Percentiles rank a stretch among this genome's conserved stretches.
Evolutionary conservation across 306 rosid species (phyloP).

Genomic region (Rosa lucieae): DNA sequence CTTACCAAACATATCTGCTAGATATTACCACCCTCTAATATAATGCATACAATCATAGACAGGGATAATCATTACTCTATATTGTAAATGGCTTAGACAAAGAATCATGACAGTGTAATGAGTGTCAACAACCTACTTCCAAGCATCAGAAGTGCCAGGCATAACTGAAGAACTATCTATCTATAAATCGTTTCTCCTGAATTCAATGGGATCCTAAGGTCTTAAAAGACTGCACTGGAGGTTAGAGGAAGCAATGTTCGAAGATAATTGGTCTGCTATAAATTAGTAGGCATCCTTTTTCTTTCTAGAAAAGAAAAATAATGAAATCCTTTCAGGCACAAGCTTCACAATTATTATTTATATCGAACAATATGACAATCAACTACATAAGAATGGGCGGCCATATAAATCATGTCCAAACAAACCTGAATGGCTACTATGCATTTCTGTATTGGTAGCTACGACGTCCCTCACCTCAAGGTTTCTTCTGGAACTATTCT

Average conservation of each 20-base stretch:
- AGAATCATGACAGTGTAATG: slow-evolving; percentile 2
- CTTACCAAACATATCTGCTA: background rate
- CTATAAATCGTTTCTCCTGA: background rate
- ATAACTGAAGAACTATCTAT: background rate
- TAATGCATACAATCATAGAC: background rate
- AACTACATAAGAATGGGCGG: background rate
- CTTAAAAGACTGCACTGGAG: background rate
- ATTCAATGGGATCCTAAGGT: background rate
- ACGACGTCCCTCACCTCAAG: slow-evolving; percentile 22
- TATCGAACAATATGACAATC: background rate
- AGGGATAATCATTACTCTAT: background rate
- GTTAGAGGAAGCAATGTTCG: background rate
- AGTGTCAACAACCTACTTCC: background rate
- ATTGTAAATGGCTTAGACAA: background rate
- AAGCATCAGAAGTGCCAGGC: background rate
- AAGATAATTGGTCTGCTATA: background rate
- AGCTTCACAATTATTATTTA: background rate
- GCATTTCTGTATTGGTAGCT: slow-evolving; percentile 11
- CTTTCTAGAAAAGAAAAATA: background rate
- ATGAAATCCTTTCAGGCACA: background rate
- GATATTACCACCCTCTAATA: background rate
- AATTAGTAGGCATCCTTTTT: background rate
- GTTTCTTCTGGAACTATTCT: slow-evolving; percentile 32
- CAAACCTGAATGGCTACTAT: slow-evolving; percentile 24
- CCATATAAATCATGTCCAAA: background rate